Conservation (phyloP, 768 basidiomycete genomes). For the Serendipita sp. region DNA sequence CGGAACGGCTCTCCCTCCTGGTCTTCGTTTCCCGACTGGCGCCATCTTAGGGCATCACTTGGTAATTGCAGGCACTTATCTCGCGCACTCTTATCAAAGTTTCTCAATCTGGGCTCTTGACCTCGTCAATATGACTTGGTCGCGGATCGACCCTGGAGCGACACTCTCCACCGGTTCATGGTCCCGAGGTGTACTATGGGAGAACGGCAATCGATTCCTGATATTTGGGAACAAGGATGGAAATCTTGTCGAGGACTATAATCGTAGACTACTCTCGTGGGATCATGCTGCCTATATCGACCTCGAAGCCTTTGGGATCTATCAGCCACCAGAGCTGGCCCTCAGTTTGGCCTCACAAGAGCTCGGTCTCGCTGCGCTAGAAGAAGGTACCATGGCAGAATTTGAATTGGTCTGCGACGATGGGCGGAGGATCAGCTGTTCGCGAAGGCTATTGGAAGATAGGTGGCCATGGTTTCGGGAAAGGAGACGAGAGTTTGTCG, state of each 20-base stretch:
- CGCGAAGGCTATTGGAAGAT: conserved; percentile 68
- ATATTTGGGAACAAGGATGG: conserved; percentile 84
- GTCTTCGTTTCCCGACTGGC: conserved; percentile 89
- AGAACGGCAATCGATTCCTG: conserved; percentile 60
- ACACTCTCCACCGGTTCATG: conserved; percentile 79
- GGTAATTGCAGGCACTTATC: conserved; percentile 89
- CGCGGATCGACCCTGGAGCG: conserved; percentile 75
- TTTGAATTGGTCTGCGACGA: conserved; percentile 91
- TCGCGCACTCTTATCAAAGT: conserved; percentile 84
- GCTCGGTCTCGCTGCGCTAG: conserved; percentile 67
- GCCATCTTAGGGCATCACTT: conserved; percentile 81
- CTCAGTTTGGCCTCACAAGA: conserved; percentile 63
- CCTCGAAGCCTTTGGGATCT: conserved; percentile 90
- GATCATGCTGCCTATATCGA: conserved; percentile 84
- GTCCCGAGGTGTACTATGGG: conserved; percentile 84
- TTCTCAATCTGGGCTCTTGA: conserved; percentile 97
- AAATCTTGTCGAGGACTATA: conserved; percentile 83
- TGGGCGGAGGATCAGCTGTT: conserved; percentile 66
- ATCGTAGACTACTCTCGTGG: conserved; percentile 78
- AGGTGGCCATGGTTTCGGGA: conserved; percentile 93
- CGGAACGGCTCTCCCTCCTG: conserved; percentile 74
- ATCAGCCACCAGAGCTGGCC: conserved; percentile 47
- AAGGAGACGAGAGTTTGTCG: conserved; percentile 43
- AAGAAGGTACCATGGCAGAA: conserved; percentile 68
- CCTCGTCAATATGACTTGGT: conserved; percentile 66